Evolutionary conservation across 106 monocot species (phyloP).

Genomic region (Dendrobium chrysotoxum): DNA sequence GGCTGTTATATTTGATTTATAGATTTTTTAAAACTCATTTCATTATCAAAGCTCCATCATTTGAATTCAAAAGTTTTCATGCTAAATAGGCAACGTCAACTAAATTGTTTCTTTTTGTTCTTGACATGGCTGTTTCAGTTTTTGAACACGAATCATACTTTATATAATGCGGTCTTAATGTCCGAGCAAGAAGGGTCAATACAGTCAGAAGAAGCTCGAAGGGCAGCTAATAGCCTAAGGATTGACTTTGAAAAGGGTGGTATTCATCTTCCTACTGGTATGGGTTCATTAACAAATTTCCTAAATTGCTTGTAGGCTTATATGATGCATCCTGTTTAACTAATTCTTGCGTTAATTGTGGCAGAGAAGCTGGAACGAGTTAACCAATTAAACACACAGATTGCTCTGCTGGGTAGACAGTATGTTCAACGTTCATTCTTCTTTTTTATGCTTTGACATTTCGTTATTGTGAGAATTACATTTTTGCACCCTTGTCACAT

Average conservation of each 20-base stretch:
- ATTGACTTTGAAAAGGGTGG: conserved; percentile 96
- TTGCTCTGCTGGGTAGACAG: conserved; percentile 74
- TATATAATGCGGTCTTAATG: conserved; percentile 66
- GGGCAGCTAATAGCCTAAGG: conserved; percentile 61
- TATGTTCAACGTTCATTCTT: conserved; percentile 27
- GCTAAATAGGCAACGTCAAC: not conserved
- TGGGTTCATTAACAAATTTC: not conserved
- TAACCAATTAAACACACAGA: conserved; percentile 68
- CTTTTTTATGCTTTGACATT: not conserved
- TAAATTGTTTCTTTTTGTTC: not conserved
- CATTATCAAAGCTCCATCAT: not conserved
- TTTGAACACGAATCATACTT: conserved; percentile 68
- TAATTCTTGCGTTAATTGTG: conserved; percentile 9
- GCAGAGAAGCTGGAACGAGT: conserved; percentile 73
- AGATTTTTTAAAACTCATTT: not conserved
- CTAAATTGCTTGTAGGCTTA: not conserved
- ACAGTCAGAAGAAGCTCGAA: conserved; percentile 62
- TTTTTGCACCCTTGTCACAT: too few relatives aligned
- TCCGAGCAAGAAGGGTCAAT: conserved; percentile 41
- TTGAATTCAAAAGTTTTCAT: not conserved
- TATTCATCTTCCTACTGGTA: conserved; percentile 78
- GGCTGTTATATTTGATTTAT: not conserved
- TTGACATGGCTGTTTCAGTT: conserved; percentile 31
- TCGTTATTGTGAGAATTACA: too few relatives aligned
- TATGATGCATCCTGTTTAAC: conserved; percentile 7